Conservation (phyloP, 1,284 basidiomycete species). For the Butyriboletus regius region DNA sequence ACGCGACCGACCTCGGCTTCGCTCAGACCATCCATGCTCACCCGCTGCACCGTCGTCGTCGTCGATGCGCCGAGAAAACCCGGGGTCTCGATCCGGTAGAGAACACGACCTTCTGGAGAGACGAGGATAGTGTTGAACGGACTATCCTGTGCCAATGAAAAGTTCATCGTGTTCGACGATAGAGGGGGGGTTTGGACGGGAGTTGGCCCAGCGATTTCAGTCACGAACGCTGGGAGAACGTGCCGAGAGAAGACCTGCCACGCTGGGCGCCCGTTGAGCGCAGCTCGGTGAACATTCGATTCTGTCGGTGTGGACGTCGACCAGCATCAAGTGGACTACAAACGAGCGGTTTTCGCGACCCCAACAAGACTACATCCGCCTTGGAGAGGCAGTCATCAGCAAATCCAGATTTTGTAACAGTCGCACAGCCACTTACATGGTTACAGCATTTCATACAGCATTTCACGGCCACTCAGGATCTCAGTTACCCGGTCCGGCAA, state of each 20-base stretch:
- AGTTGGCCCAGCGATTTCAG: constrained; percentile 5
- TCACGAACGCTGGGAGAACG: constrained; percentile 15
- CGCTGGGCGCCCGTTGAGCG: constrained; percentile 24
- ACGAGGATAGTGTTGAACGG: constrained; percentile 30
- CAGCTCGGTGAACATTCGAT: constrained; percentile 2
- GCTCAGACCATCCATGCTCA: constrained; percentile 24
- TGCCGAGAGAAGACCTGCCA: constrained; percentile 33
- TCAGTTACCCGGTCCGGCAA: too few relatives aligned
- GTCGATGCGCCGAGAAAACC: constrained; percentile 12
- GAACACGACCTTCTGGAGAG: constrained; percentile 26
- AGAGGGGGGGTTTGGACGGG: constrained; percentile 10
- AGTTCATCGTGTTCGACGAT: constrained; percentile 23
- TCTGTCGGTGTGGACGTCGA: constrained; percentile 3
- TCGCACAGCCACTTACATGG: too few relatives aligned
- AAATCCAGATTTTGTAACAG: too few relatives aligned
- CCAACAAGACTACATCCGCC: constrained; percentile 15
- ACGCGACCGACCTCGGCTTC: constrained; percentile 26
- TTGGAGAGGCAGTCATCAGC: constrained; percentile 4
- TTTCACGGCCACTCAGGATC: too few relatives aligned
- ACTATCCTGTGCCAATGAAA: constrained; percentile 29
- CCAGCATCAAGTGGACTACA: neutral
- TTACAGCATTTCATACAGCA: too few relatives aligned
- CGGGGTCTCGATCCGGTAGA: constrained; percentile 29
- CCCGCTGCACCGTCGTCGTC: constrained; percentile 22
- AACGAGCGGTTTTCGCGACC: constrained; percentile 3